Evolutionary conservation across 257 asterid species (phyloP).

Genomic region (Penstemon barbatus): DNA sequence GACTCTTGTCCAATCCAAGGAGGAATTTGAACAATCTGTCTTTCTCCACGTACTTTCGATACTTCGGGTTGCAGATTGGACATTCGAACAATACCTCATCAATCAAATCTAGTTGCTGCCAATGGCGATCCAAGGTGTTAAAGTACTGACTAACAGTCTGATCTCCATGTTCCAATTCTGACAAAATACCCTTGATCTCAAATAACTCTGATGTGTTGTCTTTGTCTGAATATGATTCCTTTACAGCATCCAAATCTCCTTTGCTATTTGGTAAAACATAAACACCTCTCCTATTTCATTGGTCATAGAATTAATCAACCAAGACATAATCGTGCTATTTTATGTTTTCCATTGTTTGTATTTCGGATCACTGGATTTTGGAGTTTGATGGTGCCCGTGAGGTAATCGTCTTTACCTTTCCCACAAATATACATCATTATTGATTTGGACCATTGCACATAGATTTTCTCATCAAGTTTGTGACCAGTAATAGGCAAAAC

Average conservation of each 20-base stretch:
- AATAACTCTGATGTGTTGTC: constrained; percentile 1
- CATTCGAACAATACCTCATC: neutral
- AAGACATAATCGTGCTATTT: constrained; percentile 9
- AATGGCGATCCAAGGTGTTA: neutral
- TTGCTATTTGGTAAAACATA: neutral
- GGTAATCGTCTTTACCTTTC: neutral
- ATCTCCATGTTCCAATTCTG: neutral
- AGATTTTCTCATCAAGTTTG: neutral
- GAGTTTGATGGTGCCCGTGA: neutral
- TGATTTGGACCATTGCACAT: neutral
- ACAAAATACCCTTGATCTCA: neutral
- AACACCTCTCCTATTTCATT: neutral
- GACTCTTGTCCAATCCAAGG: neutral
- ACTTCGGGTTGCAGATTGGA: neutral
- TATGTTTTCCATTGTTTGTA: neutral
- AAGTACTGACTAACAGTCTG: neutral
- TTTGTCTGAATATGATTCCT: neutral
- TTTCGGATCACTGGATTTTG: neutral
- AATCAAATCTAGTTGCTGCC: constrained; percentile 4
- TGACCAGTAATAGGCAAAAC: neutral
- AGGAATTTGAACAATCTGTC: neutral
- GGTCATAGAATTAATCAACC: constrained; percentile 10
- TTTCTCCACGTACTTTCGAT: neutral
- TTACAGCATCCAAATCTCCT: constrained; percentile 6
- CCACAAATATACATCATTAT: neutral